These are phyloP conservation scores for Pichia sorboxylosa DNA, from an alignment of 1,139 yeast species.

Conservation along the genomic window DNA sequence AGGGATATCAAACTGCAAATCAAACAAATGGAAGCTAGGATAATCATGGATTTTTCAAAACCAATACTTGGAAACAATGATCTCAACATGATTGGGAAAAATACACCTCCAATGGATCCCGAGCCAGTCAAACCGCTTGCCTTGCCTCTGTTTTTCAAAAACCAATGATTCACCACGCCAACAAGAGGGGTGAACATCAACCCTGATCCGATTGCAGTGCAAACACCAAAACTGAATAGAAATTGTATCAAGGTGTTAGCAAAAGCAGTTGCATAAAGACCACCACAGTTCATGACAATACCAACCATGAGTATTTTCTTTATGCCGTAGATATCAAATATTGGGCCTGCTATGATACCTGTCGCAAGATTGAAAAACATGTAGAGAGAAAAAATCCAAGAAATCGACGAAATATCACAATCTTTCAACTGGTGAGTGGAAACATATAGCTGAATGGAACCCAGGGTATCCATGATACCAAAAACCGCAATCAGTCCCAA, in stretches of 20 bases:
- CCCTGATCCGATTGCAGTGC: constrained; percentile 48
- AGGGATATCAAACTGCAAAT: constrained; percentile 25
- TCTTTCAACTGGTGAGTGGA: constrained; percentile 39
- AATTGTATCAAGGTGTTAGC: constrained; percentile 43
- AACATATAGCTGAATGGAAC: constrained; percentile 56
- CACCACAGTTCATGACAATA: constrained; percentile 35
- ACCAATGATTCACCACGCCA: constrained; percentile 55
- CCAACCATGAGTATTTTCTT: constrained; percentile 35
- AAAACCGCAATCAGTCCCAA: constrained; percentile 51
- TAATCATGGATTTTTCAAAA: constrained; percentile 46
- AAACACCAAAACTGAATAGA: constrained; percentile 43
- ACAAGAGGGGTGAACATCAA: constrained; percentile 45
- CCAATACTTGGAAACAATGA: constrained; percentile 40
- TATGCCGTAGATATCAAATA: constrained; percentile 53
- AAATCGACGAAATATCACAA: constrained; percentile 37
- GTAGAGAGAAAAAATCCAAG: constrained; percentile 58
- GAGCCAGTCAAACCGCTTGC: constrained; percentile 50
- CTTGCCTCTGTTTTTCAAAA: constrained; percentile 41
- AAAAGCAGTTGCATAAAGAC: constrained; percentile 44
- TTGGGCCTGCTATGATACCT: constrained; percentile 49
- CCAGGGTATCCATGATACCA: constrained; percentile 55
- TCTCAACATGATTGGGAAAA: constrained; percentile 50
- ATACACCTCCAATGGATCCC: constrained; percentile 52
- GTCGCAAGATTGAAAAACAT: constrained; percentile 43
- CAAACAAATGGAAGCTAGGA: constrained; percentile 42